Conservation (phyloP, 352 stramenopile genomes). For the Phytophthora ramorum region DNA sequence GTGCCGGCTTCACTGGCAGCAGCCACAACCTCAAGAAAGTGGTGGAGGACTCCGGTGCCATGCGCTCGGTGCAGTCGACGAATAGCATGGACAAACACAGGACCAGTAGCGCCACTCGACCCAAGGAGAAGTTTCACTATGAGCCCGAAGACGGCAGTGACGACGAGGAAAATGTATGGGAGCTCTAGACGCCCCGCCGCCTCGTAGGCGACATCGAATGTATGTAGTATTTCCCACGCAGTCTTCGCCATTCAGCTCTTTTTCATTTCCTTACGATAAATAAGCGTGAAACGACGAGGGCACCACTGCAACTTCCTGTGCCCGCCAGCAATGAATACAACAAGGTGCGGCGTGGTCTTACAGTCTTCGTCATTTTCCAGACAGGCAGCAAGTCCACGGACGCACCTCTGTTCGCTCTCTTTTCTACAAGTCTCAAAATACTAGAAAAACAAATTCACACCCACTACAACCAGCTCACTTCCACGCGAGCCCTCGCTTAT, state of each 20-base stretch:
- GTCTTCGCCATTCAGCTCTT: background rate
- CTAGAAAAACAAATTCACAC: conserved; percentile 30
- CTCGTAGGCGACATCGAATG: too few relatives aligned
- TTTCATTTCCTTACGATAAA: conserved; percentile 20
- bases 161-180: conserved; percentile 42
- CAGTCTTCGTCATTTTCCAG: conserved; percentile 8
- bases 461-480: conserved; percentile 17
- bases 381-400: conserved; percentile 9
- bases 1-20: conserved; percentile 25
- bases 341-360: conserved; percentile 14
- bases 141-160: conserved; percentile 21
- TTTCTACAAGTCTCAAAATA: conserved; percentile 34
- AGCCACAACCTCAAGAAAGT: conserved; percentile 25
- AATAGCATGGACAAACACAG: conserved; percentile 24
- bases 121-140: conserved; percentile 31
- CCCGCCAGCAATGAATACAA: conserved; percentile 15
- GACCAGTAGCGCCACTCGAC: background rate
- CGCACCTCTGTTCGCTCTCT: conserved; percentile 10
- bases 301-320: conserved; percentile 2
- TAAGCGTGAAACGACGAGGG: conserved; percentile 14
- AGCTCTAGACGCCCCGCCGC: conserved; percentile 38
- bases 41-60: conserved; percentile 19
- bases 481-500: conserved; percentile 4
- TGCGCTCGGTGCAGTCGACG: conserved; percentile 30
- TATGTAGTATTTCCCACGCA: conserved; percentile 13